Evolutionary conservation across 495 filamentous ascomycete genomes (phyloP), one percentile per base, ranked within the genome.

Genomic region (Trichoderma virens): DNA sequence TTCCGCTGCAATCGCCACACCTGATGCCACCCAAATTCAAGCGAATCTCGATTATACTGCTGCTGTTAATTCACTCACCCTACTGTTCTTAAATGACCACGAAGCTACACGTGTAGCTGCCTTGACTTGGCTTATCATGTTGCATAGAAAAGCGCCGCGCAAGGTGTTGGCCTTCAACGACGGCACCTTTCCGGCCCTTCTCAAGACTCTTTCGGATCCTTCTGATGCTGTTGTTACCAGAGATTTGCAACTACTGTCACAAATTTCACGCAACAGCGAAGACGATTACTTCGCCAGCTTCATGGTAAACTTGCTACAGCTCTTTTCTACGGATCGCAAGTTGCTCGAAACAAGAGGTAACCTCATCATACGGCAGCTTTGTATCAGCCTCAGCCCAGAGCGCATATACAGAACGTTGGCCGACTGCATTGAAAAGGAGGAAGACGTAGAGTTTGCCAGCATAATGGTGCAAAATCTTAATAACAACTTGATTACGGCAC

Each of bases 401-500:
- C 85, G 93, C 60, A 99, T 99, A 65, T 99, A 97, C 71, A 88
- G 95, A 34, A 98, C 92, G 5, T 76, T 99, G 60, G 95, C 95
- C 56, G 95, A 98, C 67, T 97, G 94, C 73, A 87, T 99, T 7
- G 95, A 98, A 74, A 96, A 95, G 67, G 95, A 99, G 74, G 93
- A 98, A 79, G 94, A 99, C 71, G 82, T 97, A 35, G 95, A 98
- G 72, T 99, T 99, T 74, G 92, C 95, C 20, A 97, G 93, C 67
- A 99, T 98, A 69, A 99, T 99, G 95, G 92, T 99, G 30, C 95
- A 98, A 71, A 97, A 98, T 73, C 80, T 99, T 54, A 99, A 99
- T 76, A 99, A 99, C 70, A 99, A 98, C 68, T 83, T 99, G 23
- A 98, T 98, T 67, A 99, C 95, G 13, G 95, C 95, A 0, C 95